These are phyloP conservation scores for Aphanomyces euteiches DNA, from an alignment of 352 stramenopile species.

Conservation along the genomic window DNA sequence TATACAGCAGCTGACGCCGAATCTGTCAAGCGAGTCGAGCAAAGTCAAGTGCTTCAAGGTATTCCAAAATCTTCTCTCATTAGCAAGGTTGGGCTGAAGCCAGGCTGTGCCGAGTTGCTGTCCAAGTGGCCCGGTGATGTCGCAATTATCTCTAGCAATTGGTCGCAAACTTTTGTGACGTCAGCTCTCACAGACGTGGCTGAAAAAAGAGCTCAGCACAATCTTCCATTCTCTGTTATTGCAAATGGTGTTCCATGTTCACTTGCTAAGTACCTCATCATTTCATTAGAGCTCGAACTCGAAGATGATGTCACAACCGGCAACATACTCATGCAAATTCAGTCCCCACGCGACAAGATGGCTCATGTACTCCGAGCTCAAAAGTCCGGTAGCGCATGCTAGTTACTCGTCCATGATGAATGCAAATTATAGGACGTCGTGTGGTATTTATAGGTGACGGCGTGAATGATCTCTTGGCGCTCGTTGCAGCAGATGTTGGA, in stretches of 20 bases:
- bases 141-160: conserved; percentile 24
- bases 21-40: conserved; percentile 8
- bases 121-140: background rate
- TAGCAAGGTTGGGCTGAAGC: conserved; percentile 6
- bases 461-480: conserved; percentile 26
- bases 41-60: conserved; percentile 5
- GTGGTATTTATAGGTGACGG: conserved; percentile 23
- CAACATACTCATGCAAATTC: conserved; percentile 12
- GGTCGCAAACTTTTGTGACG: conserved; percentile 9
- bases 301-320: conserved; percentile 18
- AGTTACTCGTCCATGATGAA: background rate
- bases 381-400: background rate
- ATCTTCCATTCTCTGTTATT: background rate
- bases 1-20: background rate
- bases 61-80: background rate
- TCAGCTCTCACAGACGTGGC: background rate
- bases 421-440: background rate
- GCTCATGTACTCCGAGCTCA: background rate
- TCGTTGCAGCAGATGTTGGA: conserved; percentile 20
- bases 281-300: conserved; percentile 17
- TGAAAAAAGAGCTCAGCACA: background rate
- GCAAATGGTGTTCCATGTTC: conserved; percentile 11
- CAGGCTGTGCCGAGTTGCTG: conserved; percentile 4
- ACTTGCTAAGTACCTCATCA: too few relatives aligned
- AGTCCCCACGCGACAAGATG: conserved; percentile 18